Evolutionary conservation across 208 protist genomes (phyloP).

Genomic region (Histomonas meleagridis): DNA sequence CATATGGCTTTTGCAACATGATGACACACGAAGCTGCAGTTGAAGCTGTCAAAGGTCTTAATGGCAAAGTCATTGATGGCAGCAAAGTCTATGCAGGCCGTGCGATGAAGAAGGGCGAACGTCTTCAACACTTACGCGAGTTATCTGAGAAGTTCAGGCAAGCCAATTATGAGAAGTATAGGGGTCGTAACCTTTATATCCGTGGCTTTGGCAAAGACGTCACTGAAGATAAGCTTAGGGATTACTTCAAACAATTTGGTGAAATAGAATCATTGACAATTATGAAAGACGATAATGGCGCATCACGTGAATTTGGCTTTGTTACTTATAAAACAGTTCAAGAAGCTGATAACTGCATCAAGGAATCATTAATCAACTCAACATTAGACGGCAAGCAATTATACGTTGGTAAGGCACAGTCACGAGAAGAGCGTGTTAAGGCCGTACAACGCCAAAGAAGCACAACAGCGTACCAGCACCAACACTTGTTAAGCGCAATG

Average conservation of each 20-base stretch:
- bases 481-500: too few relatives aligned
- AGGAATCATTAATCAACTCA: neutral
- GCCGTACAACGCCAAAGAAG: too few relatives aligned
- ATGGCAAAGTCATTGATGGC: constrained; percentile 56
- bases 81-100: constrained; percentile 73
- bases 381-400: neutral
- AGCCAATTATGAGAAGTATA: neutral
- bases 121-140: constrained; percentile 74
- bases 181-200: neutral
- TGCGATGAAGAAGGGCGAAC: constrained; percentile 81
- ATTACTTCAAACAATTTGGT: neutral
- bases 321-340: neutral
- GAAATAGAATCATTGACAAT: neutral
- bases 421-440: neutral
- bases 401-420: neutral
- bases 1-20: constrained; percentile 94
- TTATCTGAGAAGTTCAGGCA: neutral
- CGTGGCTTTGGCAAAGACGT: neutral
- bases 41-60: constrained; percentile 53
- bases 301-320: neutral
- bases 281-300: neutral
- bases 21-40: constrained; percentile 51
- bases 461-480: too few relatives aligned
- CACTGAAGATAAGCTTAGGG: neutral
- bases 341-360: neutral